Evolutionary conservation across 2,329 filamentous ascomycete genomes (phyloP).

Genomic region (Pseudogymnoascus sp.): DNA sequence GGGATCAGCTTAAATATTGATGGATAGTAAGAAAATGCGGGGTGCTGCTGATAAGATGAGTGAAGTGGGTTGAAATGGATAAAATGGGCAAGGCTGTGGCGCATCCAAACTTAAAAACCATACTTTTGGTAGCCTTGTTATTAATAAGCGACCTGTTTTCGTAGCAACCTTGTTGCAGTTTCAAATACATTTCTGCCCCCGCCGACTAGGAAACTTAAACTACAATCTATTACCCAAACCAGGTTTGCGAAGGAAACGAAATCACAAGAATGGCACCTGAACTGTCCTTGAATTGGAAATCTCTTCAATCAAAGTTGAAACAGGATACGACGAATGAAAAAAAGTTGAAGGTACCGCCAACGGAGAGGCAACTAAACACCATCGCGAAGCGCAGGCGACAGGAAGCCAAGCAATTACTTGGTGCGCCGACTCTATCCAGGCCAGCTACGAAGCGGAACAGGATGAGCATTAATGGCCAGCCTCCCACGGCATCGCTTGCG

Average conservation of each 20-base stretch:
- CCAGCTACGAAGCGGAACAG: slow-evolving; percentile 13
- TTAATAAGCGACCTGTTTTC: background rate
- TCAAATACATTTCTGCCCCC: background rate
- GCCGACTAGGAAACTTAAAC: background rate
- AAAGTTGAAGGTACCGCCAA: slow-evolving; percentile 27
- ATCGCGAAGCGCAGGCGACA: slow-evolving; percentile 28
- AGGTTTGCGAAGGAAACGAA: background rate
- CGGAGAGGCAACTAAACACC: slow-evolving; percentile 23
- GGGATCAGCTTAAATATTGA: background rate
- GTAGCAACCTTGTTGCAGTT: background rate
- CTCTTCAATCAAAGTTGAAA: slow-evolving; percentile 53
- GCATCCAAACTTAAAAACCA: background rate
- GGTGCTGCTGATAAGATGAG: slow-evolving; percentile 1
- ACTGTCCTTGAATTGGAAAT: slow-evolving; percentile 70
- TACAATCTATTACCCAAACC: background rate
- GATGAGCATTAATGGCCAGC: slow-evolving; percentile 45
- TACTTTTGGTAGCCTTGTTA: background rate
- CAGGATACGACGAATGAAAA: slow-evolving; percentile 32
- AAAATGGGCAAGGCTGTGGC: slow-evolving; percentile 2
- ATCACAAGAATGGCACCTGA: slow-evolving; percentile 24
- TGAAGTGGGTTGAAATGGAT: background rate
- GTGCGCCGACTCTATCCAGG: background rate
- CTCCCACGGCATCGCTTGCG: slow-evolving; percentile 44
- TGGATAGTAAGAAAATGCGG: background rate
- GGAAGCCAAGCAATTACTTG: slow-evolving; percentile 18